phyloP scores from a whole-genome alignment of 768 basidiomycete species.

The Auriscalpium orientale region DNA sequence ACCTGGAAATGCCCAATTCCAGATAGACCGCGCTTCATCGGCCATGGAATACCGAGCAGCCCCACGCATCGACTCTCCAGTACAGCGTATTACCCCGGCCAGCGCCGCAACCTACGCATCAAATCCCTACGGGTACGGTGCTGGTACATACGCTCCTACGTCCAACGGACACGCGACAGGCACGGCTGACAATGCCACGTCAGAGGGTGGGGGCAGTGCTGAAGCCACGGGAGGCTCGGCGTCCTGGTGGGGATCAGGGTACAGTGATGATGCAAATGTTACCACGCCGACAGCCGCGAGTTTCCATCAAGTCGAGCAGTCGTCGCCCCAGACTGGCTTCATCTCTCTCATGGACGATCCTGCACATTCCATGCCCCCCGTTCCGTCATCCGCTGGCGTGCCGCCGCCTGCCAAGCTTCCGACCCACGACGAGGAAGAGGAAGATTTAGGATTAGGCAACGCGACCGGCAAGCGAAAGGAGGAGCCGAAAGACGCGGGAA shows the following conservation, averaged over 20 bases:
- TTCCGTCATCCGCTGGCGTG: conserved; percentile 12
- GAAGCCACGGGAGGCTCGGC: not conserved
- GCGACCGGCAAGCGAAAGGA: conserved; percentile 29
- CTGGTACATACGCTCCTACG: conserved; percentile 11
- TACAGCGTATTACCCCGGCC: conserved; percentile 46
- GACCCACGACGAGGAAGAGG: conserved; percentile 49
- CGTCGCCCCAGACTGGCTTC: conserved; percentile 34
- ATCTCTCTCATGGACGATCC: conserved; percentile 75
- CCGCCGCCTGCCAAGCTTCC: conserved; percentile 10
- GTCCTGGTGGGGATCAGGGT: conserved; percentile 58
- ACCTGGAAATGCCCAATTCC: conserved; percentile 37
- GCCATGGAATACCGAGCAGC: conserved; percentile 64
- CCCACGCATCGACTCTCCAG: conserved; percentile 42
- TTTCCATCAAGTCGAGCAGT: conserved; percentile 50
- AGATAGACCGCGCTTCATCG: conserved; percentile 67
- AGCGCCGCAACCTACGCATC: conserved; percentile 47
- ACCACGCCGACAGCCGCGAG: conserved; percentile 64
- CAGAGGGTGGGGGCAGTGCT: not conserved
- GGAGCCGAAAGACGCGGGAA: conserved; percentile 21
- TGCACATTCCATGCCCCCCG: conserved; percentile 33
- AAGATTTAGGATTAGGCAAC: conserved; percentile 92
- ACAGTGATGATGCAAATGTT: conserved; percentile 28
- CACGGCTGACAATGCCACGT: conserved; percentile 16
- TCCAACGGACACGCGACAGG: not conserved
- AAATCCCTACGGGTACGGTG: conserved; percentile 24